phyloP scores from a whole-genome alignment of 2,329 filamentous ascomycete species.

The Fusarium coicis region DNA sequence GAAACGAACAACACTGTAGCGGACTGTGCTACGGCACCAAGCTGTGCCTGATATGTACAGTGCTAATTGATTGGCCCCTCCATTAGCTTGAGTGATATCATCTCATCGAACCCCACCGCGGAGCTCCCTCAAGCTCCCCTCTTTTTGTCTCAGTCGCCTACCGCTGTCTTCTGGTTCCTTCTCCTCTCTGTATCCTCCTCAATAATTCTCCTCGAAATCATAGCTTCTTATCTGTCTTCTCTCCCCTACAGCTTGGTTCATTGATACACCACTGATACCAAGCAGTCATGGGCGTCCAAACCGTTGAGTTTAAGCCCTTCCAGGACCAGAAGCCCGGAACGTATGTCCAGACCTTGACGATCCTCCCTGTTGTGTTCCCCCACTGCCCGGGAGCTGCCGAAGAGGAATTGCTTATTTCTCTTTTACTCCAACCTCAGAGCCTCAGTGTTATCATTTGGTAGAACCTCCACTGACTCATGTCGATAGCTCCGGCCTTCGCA shows the following conservation, averaged over 20 bases:
- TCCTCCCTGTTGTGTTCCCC: constrained; percentile 18
- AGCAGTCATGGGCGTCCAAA: constrained; percentile 74
- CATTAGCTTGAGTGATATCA: constrained; percentile 46
- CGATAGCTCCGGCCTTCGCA: constrained; percentile 91
- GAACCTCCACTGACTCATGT: constrained; percentile 18
- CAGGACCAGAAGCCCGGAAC: constrained; percentile 99
- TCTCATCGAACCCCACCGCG: constrained; percentile 39
- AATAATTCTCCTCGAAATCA: constrained; percentile 19
- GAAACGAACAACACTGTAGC: not conserved
- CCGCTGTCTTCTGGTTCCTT: not conserved
- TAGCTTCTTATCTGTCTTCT: not conserved
- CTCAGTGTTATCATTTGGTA: not conserved
- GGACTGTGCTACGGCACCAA: constrained; percentile 17
- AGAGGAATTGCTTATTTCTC: not conserved
- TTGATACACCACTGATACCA: constrained; percentile 5
- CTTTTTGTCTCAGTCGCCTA: constrained; percentile 35
- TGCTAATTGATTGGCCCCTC: constrained; percentile 40
- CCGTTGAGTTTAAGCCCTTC: constrained; percentile 85
- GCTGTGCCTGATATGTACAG: constrained; percentile 12
- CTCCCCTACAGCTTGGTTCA: constrained; percentile 1
- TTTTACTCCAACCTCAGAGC: not conserved
- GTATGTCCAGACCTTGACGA: constrained; percentile 68
- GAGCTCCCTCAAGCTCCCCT: constrained; percentile 47
- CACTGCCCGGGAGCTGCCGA: constrained; percentile 12
- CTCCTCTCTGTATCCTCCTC: constrained; percentile 29